A percentile compares a stretch with the other conserved stretches of the same genome.
These are phyloP conservation scores for Astragalus membranaceus DNA, from an alignment of 306 rosid species.

Conservation along the genomic window DNA sequence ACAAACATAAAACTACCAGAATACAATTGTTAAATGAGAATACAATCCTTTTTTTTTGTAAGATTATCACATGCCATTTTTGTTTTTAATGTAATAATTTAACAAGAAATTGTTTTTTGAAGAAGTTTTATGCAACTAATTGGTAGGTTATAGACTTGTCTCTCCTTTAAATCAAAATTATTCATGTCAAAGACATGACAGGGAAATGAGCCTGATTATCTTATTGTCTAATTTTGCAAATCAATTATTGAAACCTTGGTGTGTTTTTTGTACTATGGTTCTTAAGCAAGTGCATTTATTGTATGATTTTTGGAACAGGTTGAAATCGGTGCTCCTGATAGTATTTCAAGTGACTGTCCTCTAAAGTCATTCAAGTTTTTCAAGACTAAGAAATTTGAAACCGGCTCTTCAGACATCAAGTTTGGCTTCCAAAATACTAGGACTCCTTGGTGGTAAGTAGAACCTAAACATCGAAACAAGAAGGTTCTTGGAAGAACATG, in stretches of 20 bases:
- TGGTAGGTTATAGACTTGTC: background rate
- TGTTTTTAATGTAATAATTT: no score
- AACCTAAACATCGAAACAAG: background rate
- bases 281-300: background rate
- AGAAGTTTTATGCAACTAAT: background rate
- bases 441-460: slow-evolving; percentile 84
- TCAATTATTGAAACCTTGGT: background rate
- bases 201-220: background rate
- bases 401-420: slow-evolving; percentile 29
- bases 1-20: no score
- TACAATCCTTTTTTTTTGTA: no score
- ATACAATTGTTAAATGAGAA: no score
- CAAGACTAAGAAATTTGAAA: slow-evolving; percentile 45
- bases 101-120: background rate
- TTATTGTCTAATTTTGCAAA: background rate
- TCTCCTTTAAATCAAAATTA: no score
- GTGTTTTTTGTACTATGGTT: background rate
- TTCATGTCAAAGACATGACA: background rate
- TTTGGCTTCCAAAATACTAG: slow-evolving; percentile 46
- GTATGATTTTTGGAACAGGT: slow-evolving; percentile 29
- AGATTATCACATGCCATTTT: no score
- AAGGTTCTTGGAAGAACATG: background rate
- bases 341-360: slow-evolving; percentile 54
- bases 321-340: slow-evolving; percentile 48
- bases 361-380: slow-evolving; percentile 60